Conservation (phyloP, 148 eudicot species). For the Chenopodium formosanum region DNA sequence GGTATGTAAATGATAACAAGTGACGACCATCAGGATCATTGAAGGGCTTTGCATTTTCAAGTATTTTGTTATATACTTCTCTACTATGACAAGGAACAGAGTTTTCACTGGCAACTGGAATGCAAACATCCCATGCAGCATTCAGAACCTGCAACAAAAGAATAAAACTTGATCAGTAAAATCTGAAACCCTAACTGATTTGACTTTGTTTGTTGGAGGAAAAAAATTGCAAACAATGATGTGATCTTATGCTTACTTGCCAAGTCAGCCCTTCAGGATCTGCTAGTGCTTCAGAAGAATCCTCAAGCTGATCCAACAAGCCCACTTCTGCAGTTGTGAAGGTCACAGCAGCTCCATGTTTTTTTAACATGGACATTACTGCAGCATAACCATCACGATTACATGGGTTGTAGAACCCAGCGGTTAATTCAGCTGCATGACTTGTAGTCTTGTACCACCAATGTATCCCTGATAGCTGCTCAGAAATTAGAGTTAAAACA, state of each 20-base stretch:
- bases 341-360: slow-evolving; percentile 63
- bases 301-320: slow-evolving; percentile 46
- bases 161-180: background rate
- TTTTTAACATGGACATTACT: slow-evolving; percentile 70
- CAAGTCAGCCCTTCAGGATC: slow-evolving; percentile 82
- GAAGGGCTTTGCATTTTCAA: slow-evolving; percentile 79
- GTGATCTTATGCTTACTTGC: slow-evolving; percentile 65
- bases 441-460: slow-evolving; percentile 98
- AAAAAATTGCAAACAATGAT: slow-evolving; percentile 2
- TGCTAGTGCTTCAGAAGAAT: slow-evolving; percentile 57
- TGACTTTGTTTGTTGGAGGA: background rate
- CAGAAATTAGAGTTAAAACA: slow-evolving; percentile 25
- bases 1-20: slow-evolving; percentile 69
- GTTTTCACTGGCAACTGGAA: slow-evolving; percentile 76
- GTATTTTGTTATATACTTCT: slow-evolving; percentile 66
- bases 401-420: slow-evolving; percentile 84
- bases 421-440: slow-evolving; percentile 96
- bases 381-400: slow-evolving; percentile 92
- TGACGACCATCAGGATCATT: slow-evolving; percentile 92
- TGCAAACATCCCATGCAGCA: slow-evolving; percentile 84
- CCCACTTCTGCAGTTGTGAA: slow-evolving; percentile 63
- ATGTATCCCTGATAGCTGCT: slow-evolving; percentile 77
- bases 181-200: too few species aligned
- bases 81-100: slow-evolving; percentile 69
- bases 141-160: slow-evolving; percentile 62